phyloP scores from a whole-genome alignment of 768 basidiomycete species.

The Serendipita sp. region DNA sequence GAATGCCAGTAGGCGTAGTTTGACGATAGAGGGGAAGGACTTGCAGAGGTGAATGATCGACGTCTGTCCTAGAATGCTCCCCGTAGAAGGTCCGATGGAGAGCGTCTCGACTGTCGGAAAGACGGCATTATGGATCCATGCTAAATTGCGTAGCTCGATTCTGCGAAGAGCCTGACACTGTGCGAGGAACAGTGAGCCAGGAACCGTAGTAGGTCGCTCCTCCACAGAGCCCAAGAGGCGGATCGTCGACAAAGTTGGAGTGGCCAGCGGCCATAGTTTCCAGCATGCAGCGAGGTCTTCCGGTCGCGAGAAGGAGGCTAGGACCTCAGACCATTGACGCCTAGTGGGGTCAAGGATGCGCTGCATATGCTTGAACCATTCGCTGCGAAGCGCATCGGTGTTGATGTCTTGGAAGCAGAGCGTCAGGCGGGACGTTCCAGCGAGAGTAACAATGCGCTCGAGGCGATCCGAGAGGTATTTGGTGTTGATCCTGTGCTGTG shows the following conservation, averaged over 20 bases:
- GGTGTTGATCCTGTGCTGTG: not conserved
- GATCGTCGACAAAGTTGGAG: not conserved
- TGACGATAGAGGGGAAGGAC: not conserved
- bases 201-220: not conserved
- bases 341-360: not conserved
- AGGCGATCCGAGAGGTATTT: not conserved
- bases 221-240: slow-evolving; percentile 2
- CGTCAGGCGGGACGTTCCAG: not conserved
- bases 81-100: not conserved
- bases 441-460: not conserved
- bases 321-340: not conserved
- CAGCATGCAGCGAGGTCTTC: not conserved
- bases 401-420: not conserved
- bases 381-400: not conserved
- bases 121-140: not conserved
- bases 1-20: slow-evolving; percentile 2
- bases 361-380: not conserved
- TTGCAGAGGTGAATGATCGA: not conserved
- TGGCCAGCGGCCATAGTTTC: slow-evolving; percentile 1
- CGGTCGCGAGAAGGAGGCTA: not conserved
- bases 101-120: not conserved
- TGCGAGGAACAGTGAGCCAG: not conserved
- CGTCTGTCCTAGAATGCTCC: not conserved
- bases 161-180: not conserved
- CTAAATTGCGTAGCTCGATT: not conserved